Percentiles rank a stretch among this genome's conserved stretches.
Evolutionary conservation across 352 stramenopile species (phyloP).

Genomic region (Hyaloperonospora brassicae): DNA sequence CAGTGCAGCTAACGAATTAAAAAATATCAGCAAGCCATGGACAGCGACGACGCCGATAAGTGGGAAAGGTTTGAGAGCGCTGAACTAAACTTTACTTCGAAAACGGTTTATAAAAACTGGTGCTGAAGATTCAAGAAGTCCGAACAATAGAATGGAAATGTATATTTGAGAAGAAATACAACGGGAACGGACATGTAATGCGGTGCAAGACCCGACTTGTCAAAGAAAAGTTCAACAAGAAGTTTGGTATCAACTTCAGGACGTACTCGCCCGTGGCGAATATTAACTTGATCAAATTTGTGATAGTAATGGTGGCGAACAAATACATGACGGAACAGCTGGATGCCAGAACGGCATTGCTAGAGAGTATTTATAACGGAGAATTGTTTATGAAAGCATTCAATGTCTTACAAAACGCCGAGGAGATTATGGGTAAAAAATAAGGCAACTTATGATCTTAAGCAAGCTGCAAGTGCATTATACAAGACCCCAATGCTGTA

Average conservation of each 20-base stretch:
- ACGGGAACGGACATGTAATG: too few species aligned
- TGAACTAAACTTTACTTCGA: too few species aligned
- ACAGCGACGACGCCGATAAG: neutral
- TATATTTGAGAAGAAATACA: too few species aligned
- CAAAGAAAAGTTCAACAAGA: constrained; percentile 4
- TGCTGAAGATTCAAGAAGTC: constrained; percentile 5
- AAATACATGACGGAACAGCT: too few species aligned
- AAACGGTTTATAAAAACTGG: too few species aligned
- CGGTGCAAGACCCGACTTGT: neutral
- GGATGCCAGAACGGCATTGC: constrained; percentile 4
- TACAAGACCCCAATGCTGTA: too few species aligned
- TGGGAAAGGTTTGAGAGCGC: neutral
- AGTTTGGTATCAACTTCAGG: constrained; percentile 6
- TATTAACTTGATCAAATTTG: neutral
- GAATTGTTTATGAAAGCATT: constrained; percentile 3
- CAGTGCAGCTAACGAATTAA: neutral
- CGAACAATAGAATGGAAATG: too few species aligned
- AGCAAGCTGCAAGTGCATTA: constrained; percentile 18
- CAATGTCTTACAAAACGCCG: neutral
- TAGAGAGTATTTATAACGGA: constrained; percentile 2
- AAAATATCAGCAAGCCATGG: too few species aligned
- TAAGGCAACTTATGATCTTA: constrained; percentile 15
- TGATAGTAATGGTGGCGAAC: neutral
- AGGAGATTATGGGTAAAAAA: constrained; percentile 4
- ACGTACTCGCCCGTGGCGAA: too few species aligned